Percentiles rank a stretch among this genome's conserved stretches.
Conservation (phyloP, 2,329 filamentous ascomycete species). For the Thelonectria blattea region DNA sequence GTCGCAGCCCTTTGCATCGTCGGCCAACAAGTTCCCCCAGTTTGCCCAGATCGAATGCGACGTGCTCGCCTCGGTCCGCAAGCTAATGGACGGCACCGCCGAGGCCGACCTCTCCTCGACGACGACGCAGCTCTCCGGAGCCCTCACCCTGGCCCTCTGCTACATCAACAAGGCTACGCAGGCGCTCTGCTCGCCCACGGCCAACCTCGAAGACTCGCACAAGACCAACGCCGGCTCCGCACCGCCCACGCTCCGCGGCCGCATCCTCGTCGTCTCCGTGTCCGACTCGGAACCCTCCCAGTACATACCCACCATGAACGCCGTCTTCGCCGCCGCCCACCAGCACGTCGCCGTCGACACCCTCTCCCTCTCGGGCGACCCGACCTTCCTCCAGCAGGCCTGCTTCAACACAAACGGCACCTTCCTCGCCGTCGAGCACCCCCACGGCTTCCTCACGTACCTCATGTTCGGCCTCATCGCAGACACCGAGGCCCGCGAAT, state of each 20-base stretch:
- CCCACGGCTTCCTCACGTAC: constrained; percentile 82
- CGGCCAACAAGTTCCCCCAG: constrained; percentile 90
- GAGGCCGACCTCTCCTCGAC: constrained; percentile 70
- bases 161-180: constrained; percentile 87
- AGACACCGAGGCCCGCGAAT: constrained; percentile 58
- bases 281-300: constrained; percentile 84
- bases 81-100: constrained; percentile 74
- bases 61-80: constrained; percentile 74
- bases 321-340: constrained; percentile 92
- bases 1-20: constrained; percentile 42
- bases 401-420: constrained; percentile 66
- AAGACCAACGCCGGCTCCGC: constrained; percentile 41
- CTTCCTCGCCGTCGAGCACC: constrained; percentile 59
- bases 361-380: constrained; percentile 81
- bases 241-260: constrained; percentile 49
- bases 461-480: constrained; percentile 94
- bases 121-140: constrained; percentile 88
- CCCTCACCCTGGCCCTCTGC: constrained; percentile 84
- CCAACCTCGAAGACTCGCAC: constrained; percentile 46
- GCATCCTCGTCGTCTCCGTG: constrained; percentile 89
- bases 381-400: constrained; percentile 94
- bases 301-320: constrained; percentile 99
- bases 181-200: constrained; percentile 64
- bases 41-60: constrained; percentile 87
- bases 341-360: constrained; percentile 91